phyloP scores from a whole-genome alignment of 169 alveolate genomes.

The Plasmodium fragile region DNA sequence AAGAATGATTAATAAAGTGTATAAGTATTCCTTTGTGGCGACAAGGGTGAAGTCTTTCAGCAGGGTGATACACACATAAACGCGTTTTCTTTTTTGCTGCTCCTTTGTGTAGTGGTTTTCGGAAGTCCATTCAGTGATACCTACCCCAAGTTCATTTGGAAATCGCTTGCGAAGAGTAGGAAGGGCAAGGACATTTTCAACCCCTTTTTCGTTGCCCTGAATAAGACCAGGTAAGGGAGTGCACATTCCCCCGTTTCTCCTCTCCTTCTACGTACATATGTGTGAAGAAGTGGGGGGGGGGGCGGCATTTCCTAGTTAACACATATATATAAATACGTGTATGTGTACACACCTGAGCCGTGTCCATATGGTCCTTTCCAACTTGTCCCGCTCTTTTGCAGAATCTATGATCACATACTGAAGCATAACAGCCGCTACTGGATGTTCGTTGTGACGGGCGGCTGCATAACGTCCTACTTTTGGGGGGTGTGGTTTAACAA shows the following conservation, averaged over 20 bases:
- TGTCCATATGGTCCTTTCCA: not conserved
- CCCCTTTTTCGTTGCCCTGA: constrained; percentile 61
- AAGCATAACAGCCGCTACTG: constrained; percentile 64
- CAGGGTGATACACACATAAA: not conserved
- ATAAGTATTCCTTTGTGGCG: not conserved
- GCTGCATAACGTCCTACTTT: constrained; percentile 73
- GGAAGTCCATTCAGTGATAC: constrained; percentile 77
- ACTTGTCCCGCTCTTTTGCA: not conserved
- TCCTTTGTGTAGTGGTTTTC: constrained; percentile 48
- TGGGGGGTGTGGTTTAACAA: constrained; percentile 75
- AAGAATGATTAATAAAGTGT: not conserved
- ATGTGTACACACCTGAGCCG: not conserved
- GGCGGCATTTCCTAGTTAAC: not conserved
- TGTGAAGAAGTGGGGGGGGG: not conserved
- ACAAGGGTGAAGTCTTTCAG: not conserved
- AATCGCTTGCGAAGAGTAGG: constrained; percentile 56
- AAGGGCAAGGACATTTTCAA: constrained; percentile 72
- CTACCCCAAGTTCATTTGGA: constrained; percentile 73
- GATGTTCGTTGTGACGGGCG: constrained; percentile 64
- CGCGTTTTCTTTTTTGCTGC: not conserved
- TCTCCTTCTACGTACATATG: not conserved
- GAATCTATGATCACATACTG: constrained; percentile 70
- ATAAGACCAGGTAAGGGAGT: constrained; percentile 53
- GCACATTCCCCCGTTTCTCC: not conserved
- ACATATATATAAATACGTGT: not conserved